These are phyloP conservation scores for Phytophthora ramorum DNA, from an alignment of 352 stramenopile genomes.

Conservation along the genomic window DNA sequence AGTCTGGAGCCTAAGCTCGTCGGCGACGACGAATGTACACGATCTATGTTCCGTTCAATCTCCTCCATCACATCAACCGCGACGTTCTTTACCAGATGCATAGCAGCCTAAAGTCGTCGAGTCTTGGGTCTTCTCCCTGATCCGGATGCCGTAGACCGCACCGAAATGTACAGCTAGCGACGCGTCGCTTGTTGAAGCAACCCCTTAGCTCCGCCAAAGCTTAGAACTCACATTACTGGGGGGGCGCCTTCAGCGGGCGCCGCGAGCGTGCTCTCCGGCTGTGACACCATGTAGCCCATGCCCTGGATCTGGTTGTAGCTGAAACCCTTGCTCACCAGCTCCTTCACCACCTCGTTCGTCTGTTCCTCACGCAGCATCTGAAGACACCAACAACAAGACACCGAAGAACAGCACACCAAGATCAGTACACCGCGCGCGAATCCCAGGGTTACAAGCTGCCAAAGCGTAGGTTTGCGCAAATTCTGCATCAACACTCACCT, in stretches of 20 bases:
- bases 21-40: slow-evolving; percentile 20
- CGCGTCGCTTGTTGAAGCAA: background rate
- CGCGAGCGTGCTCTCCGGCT: slow-evolving; percentile 71
- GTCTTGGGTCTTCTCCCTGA: slow-evolving; percentile 2
- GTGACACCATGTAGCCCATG: slow-evolving; percentile 84
- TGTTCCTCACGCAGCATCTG: slow-evolving; percentile 85
- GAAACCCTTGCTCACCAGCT: slow-evolving; percentile 83
- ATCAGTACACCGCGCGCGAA: background rate
- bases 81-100: slow-evolving; percentile 19
- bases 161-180: slow-evolving; percentile 31
- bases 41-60: slow-evolving; percentile 30
- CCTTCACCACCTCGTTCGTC: slow-evolving; percentile 86
- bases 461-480: background rate
- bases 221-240: slow-evolving; percentile 48
- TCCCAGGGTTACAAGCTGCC: background rate
- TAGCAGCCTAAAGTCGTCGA: slow-evolving; percentile 7
- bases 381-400: slow-evolving; percentile 12
- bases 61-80: slow-evolving; percentile 9
- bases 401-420: background rate
- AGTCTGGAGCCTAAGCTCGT: slow-evolving; percentile 13
- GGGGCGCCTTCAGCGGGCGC: slow-evolving; percentile 40
- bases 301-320: slow-evolving; percentile 84
- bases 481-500: slow-evolving; percentile 45
- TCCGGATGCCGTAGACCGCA: slow-evolving; percentile 12
- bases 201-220: slow-evolving; percentile 3